Base-by-base conservation (phyloP, 1,284 basidiomycete species). In the Puccinia polysora region DNA sequence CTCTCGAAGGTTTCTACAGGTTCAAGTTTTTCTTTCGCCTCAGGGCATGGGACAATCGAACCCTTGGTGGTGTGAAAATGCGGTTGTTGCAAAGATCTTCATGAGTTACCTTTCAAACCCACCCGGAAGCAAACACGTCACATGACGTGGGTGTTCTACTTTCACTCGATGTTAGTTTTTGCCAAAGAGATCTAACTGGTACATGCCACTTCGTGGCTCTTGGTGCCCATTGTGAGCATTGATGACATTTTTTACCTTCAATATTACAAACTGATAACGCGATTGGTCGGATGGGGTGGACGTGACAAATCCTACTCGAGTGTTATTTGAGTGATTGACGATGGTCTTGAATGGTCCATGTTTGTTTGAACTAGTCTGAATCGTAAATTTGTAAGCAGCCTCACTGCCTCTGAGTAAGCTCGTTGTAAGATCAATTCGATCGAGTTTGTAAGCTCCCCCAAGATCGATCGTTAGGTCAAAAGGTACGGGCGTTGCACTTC, bases 231-330 rank as follows among this genome's bases (percentile, higher is more conserved):
- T 56, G 15, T 56, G 53, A 30, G 38, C 20, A 18, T 56, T 56
- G 18, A n/a, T 56, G 53, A 56, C 4, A 0, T 56, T 56, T 20
- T 56, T 30, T 7, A 56, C 53, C 32, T n/a, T 56, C 7, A 56
- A 20, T 15, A 20, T 20, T 30, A 56, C 25, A 28, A 14, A 56
- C 5, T 34, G 53, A 36, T 20, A 56, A 20, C 10, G 18, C 3
- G 25, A 56, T 14, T 56, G 5, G 7, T 2, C 23, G 30, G 25
- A 12, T 15, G 38, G 15, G 25, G 53, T 15, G 10, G 53, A 30
- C 7, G 53, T 34, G 53, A 60, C 58, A n/a, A 60, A 60, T 32
- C 58, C 58, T 32, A 60, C 58, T 14, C 38, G 38, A 6, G 58
- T 60, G 38, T 60, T 60, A 23, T 60, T 45, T 2, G 28, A 30